phyloP scores from a whole-genome alignment of 148 eudicot genomes.

The Chenopodium album region DNA sequence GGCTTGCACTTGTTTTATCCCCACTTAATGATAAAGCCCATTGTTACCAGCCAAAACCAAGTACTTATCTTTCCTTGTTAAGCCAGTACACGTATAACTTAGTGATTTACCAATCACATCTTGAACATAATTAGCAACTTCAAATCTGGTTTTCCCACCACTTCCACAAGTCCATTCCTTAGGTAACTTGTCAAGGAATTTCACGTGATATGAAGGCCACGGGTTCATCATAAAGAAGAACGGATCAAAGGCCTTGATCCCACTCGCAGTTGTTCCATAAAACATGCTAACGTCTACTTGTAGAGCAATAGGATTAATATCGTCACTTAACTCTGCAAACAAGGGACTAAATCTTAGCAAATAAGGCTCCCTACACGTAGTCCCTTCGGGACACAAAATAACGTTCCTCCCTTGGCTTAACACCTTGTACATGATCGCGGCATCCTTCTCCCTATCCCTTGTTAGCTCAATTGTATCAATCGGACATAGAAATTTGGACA shows the following conservation, averaged over 20 bases:
- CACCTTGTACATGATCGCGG: conserved; percentile 17
- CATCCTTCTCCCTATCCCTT: conserved; percentile 22
- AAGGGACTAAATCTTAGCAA: conserved; percentile 35
- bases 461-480: conserved; percentile 20
- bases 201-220: conserved; percentile 16
- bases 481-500: conserved; percentile 7
- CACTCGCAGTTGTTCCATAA: conserved; percentile 32
- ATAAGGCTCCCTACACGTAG: conserved; percentile 36
- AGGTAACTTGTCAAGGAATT: conserved; percentile 31
- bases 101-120: conserved; percentile 30
- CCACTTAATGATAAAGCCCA: conserved; percentile 14
- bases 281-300: conserved; percentile 21
- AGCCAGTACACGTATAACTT: conserved; percentile 32
- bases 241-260: conserved; percentile 28
- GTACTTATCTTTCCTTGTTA: conserved; percentile 42
- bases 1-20: too few species aligned
- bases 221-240: conserved; percentile 30
- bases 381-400: conserved; percentile 33
- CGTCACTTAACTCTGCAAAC: conserved; percentile 26
- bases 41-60: conserved; percentile 32
- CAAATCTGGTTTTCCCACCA: conserved; percentile 28
- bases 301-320: conserved; percentile 21
- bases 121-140: conserved; percentile 42
- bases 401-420: conserved; percentile 23
- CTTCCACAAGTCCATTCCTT: conserved; percentile 26